Evolutionary conservation across 148 eudicot genomes (phyloP), one percentile per base, ranked within the genome.

Genomic region (Camellia granthamiana): DNA sequence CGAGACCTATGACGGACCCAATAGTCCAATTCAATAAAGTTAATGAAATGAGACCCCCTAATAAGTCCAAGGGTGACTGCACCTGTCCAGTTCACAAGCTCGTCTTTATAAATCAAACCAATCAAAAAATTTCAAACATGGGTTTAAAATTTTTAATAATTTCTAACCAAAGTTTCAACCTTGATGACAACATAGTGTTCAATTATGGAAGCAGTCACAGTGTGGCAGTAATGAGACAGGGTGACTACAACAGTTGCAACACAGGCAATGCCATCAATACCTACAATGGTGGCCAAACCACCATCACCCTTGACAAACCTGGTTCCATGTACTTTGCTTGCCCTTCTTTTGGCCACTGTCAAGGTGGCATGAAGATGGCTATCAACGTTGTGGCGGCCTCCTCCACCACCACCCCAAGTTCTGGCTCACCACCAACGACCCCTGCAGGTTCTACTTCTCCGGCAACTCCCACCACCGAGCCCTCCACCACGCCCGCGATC

Each of bases 321-420:
- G 91, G 91, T 4, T 74, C 86, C 12, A 47, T 82, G 76, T 89
- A 89, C 86, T 89, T 83, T 86, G 69, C 83, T 3, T 89, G 91
- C 66, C 88, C 89, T 2, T 69, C 82, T 23, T 14, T 72, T 18
- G 81, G 84, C 77, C 91, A 89, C 78, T 89, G 91, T 52, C 2
- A 5, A 7, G 49, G 15, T 2, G 87, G 87, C 79, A 82, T 82
- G 90, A 84, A 85, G 78, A 77, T 89, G 54, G 67, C 85, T 51
- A 65, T 89, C 83, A 83, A 65, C 21, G 89, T 85, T 21, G 79
- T 63, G 23, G 77, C 74, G 12, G 59, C 85, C 2, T 43, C 44
- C 14, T 66, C 44, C 0, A 42, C 47, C 73, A 46, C 76, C 76
- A 62, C 79, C 56, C 65, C 72, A 4, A 5, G 70, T 14, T 11